These are phyloP conservation scores for Citrus mangshanensis DNA, from an alignment of 345 rosid species.

Conservation along the genomic window DNA sequence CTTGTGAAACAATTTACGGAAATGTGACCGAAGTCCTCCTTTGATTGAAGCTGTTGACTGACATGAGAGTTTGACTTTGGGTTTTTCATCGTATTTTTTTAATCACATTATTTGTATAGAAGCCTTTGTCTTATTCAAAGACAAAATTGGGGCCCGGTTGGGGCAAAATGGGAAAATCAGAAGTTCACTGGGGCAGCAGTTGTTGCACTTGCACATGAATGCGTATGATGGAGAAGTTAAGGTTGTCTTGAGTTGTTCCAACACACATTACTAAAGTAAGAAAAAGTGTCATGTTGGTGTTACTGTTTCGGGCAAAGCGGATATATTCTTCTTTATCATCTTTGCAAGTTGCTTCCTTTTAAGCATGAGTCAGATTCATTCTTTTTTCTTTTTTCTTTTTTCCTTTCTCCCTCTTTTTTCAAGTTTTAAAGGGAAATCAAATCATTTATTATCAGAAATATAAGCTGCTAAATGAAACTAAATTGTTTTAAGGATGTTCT, in stretches of 20 bases:
- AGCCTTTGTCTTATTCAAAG: neutral
- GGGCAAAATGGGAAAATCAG: neutral
- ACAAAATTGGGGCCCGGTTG: neutral
- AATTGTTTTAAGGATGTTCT: too few relatives aligned
- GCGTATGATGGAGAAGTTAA: constrained; percentile 35
- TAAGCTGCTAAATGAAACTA: too few relatives aligned
- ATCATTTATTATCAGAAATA: too few relatives aligned
- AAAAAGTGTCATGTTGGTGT: constrained; percentile 20
- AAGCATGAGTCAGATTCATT: neutral
- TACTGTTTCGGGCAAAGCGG: constrained; percentile 9
- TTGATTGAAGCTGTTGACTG: constrained; percentile 19
- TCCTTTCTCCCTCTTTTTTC: too few relatives aligned
- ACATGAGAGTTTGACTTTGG: constrained; percentile 20
- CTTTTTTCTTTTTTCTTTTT: neutral
- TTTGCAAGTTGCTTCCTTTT: neutral
- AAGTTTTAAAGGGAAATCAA: too few relatives aligned
- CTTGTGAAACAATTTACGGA: constrained; percentile 5
- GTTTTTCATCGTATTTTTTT: neutral
- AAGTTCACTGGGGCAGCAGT: neutral
- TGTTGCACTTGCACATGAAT: constrained; percentile 14
- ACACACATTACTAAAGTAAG: constrained; percentile 21
- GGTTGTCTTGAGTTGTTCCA: constrained; percentile 49
- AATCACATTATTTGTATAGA: neutral
- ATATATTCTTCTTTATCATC: neutral
- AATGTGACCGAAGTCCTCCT: neutral